Conservation (phyloP, 352 stramenopile species). For the Pythium aquatile region DNA sequence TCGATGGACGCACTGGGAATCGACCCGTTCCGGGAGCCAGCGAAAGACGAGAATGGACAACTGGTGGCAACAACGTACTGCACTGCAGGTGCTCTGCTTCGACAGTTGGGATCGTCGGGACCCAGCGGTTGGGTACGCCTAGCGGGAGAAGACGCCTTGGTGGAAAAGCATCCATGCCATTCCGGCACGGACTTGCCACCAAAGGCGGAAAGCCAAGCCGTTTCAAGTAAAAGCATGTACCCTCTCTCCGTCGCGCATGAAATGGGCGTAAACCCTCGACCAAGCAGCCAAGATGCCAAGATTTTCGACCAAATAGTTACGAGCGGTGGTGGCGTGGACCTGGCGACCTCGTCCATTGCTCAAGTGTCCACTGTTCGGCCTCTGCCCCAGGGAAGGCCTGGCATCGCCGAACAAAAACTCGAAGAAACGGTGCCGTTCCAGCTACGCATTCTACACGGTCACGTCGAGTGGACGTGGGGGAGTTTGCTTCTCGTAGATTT, state of each 20-base stretch:
- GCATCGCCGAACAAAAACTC: neutral
- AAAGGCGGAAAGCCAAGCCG: neutral
- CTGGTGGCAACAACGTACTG: neutral
- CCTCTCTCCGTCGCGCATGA: neutral
- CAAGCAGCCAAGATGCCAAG: neutral
- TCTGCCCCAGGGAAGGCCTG: neutral
- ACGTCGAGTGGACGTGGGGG: constrained; percentile 1
- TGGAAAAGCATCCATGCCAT: neutral
- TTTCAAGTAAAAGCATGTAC: neutral
- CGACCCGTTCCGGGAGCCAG: neutral
- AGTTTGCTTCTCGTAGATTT: constrained; percentile 3
- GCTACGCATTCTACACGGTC: neutral
- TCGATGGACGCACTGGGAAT: constrained; percentile 27
- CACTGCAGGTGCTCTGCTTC: neutral
- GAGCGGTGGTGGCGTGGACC: neutral
- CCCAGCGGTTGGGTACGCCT: constrained; percentile 1
- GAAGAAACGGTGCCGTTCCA: neutral
- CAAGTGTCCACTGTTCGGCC: neutral
- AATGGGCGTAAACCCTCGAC: neutral
- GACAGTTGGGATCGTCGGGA: neutral
- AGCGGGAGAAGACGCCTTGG: neutral
- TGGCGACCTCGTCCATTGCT: neutral
- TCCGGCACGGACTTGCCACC: neutral
- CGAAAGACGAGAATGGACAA: neutral
- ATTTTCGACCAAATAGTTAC: neutral